Evolutionary conservation across 495 filamentous ascomycete genomes (phyloP), one percentile per base, ranked within the genome.

Genomic region (Beverwykella pulmonaria): DNA sequence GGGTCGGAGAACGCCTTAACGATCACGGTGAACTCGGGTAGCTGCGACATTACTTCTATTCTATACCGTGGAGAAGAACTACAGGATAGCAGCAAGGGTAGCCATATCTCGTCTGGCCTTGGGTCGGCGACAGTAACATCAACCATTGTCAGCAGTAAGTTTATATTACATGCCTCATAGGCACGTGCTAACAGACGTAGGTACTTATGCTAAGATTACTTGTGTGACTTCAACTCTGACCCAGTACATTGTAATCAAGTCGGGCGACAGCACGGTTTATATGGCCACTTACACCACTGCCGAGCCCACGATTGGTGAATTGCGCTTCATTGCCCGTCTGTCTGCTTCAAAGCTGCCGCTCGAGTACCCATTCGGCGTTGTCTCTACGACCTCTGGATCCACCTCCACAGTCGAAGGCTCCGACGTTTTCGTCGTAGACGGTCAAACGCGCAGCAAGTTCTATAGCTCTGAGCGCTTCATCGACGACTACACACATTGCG

Each of bases 381-480:
- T 77, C 9, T 83, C 81, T 1, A 83, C 82, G n/a, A 86, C 81
- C 7, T 76, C 77, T 1, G 77, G 76, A 9, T 81, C 79, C 25
- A 79, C 79, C 30, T 77, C 78, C 19, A 76, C 79, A 1, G 76
- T 89, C 47, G 87, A 88, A 70, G 86, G 86, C 20, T 83, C 82
- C 0, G 86, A 89, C 63, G 86, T 89, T 70, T 88, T 82, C 68
- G 52, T 85, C 34, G 83, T 88, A 36, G 71, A 81, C 64, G 83
- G 85, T 14, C 77, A 88, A 68, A 88, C 87, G 0, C 83, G 87
- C 25, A 84, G 82, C 73, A 89, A 89, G 74, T 89, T 89, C 78
- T 89, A 87, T 76, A 87, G 84, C 17, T 85, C 83, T 67, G 78
- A 86, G 15, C 79, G 84, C 0, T 88, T 88, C 75, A 88, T 89